Percentiles rank a stretch among this genome's conserved stretches.
Conservation (phyloP, 768 basidiomycete genomes). For the Gymnopilus dilepis region DNA sequence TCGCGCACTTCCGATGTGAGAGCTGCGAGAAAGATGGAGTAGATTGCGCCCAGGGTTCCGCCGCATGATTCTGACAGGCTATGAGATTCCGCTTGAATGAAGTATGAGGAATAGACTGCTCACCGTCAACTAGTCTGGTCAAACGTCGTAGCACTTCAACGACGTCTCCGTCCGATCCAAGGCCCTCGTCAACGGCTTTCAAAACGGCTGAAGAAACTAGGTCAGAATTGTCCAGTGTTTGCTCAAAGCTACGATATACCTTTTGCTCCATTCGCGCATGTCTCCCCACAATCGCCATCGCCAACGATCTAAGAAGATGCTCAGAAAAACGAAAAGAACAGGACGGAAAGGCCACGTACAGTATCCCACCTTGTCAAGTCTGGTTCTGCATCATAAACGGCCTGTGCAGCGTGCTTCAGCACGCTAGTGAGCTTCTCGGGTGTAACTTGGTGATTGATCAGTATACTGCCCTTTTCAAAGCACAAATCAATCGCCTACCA, state of each 20-base stretch:
- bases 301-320: not conserved
- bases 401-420: conserved; percentile 3
- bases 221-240: not conserved
- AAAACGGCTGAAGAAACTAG: not conserved
- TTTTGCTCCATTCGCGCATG: conserved; percentile 6
- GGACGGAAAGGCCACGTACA: not conserved
- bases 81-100: not conserved
- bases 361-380: conserved; percentile 9
- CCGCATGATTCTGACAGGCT: not conserved
- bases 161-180: conserved; percentile 3
- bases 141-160: not conserved
- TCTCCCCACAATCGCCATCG: conserved; percentile 6
- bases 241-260: not conserved
- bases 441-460: not conserved
- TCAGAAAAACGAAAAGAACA: not conserved
- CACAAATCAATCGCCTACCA: not conserved
- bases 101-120: not conserved
- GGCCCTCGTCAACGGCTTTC: conserved; percentile 1
- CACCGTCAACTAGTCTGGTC: conserved; percentile 2
- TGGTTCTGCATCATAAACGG: conserved; percentile 5
- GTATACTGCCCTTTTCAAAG: no score
- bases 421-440: not conserved
- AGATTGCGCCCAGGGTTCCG: conserved; percentile 1
- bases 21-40: conserved; percentile 7
- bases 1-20: conserved; percentile 3